Evolutionary conservation across 768 basidiomycete species (phyloP).

Genomic region (Russula foetens): DNA sequence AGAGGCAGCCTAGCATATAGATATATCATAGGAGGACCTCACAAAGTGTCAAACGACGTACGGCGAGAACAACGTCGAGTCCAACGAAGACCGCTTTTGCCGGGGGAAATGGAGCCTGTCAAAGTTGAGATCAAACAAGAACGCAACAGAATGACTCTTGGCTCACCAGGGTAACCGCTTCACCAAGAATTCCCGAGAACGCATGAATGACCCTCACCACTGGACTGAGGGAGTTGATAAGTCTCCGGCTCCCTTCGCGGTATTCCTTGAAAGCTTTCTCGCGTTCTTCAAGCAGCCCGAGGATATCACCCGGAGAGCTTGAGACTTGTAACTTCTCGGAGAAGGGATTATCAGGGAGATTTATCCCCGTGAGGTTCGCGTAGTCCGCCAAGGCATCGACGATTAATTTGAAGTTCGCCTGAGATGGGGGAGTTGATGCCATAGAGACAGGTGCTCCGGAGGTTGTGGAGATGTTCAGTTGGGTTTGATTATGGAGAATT

Average conservation of each 20-base stretch:
- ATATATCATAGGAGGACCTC: too few species aligned
- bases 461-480: too few species aligned
- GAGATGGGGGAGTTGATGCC: background rate
- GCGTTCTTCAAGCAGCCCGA: background rate
- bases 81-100: background rate
- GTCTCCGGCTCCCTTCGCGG: background rate
- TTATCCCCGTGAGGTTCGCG: background rate
- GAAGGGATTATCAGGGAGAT: background rate
- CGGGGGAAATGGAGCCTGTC: background rate
- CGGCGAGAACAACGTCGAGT: background rate
- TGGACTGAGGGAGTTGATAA: background rate
- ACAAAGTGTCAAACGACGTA: too few species aligned
- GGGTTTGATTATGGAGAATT: too few species aligned
- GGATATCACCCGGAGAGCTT: background rate
- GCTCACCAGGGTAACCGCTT: background rate
- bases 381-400: background rate
- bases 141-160: background rate
- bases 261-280: background rate
- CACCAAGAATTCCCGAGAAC: background rate
- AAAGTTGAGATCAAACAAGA: background rate
- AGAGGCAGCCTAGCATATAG: background rate
- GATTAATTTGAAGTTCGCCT: too few species aligned
- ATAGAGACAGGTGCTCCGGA: too few species aligned
- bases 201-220: background rate
- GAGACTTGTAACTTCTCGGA: background rate